Evolutionary conservation across 768 basidiomycete genomes (phyloP), one percentile per base, ranked within the genome.

Genomic region (Mycena albidolilacea): DNA sequence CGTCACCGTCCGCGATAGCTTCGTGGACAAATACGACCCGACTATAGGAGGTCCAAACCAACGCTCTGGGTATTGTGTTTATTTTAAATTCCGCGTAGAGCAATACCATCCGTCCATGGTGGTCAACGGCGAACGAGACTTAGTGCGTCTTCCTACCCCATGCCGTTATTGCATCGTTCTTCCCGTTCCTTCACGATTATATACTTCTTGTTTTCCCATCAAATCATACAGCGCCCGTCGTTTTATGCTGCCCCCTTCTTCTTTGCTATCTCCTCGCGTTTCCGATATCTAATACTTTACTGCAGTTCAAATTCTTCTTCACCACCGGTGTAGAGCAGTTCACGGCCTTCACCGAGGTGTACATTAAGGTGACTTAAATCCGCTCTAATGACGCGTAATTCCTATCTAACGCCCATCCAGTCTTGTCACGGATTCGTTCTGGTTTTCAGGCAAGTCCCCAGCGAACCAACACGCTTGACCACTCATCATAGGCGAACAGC

Each of bases 271-370:
- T 59, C 61, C 54, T 30, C 35, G 23, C 62, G 23, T 64, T 46
- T 46, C 35, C 35, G 39, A 69, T 7, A 17, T 58, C 64, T 66
- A 67, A 75, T 67, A 19, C 30, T 63, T 21, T 38, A 64, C 60
- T 71, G 38, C 77, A 95, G 94, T 88, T 95, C 67, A 92, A 95
- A 80, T 90, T 95, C 64, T 81, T 95, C 67, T 94, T 95, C 80
- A 95, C 94, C 12, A 94, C 94, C 30, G 94, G 94, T 14, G 91
- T 92, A 21, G 94, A 95, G 77, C 94, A 95, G 80, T 95, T 95
- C 80, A 93, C 87, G 17, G 91, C 92, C 10, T 83, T 95, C 64
- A 94, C 93, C 74, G 94, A 95, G 81, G 84, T 92, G 10, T 95
- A 95, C 79, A 95, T 95, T 79, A 91, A 93, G 88, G 93, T 93